Base-by-base conservation (phyloP, 257 asterid genomes). In the Solanum dulcamara region DNA sequence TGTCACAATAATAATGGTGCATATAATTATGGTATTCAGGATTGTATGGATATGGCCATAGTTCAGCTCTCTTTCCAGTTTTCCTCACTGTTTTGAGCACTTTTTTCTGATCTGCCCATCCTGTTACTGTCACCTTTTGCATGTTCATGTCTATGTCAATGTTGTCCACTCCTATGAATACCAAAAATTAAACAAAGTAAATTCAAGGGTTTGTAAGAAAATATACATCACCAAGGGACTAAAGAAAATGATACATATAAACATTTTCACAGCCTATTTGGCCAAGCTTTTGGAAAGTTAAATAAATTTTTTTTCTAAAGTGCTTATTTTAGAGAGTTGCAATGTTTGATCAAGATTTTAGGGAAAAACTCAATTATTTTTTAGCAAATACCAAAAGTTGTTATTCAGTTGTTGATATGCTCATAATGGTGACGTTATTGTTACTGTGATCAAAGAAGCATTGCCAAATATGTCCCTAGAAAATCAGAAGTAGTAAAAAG, bases 1-100 rank as follows among this genome's bases (percentile, higher is more conserved):
- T 86, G 18, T 88, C 88, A 66, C 90, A 90, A 89, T 93, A 93
- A 15, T 93, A 93, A 18, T 84, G 84, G 84, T 80, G 75, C 84
- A 84, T 88, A 75, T 88, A 93, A 83, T 86, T 89, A 26, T 92
- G 92, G 89, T 89, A 89, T 86, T 91, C 94, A 2, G 93, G 92
- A 90, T 91, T 91, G 92, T 93, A 93, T 2, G 96, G 98, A 60
- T 62, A 92, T 37, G 98, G 97, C 98, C 97, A 95, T 6, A 94
- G 88, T 91, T 95, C 97, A 0, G 91, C 96, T 35, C 10, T 88
- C 57, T 92, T 89, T 62, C 97, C 98, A 0, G 92, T 88, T 67
- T 90, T 93, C 53, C 97, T 89, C 22, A 88, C 93, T 9, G 91
- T 83, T 89, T 92, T 92, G 7, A 94, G 91, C 33, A 93, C 91